Base-by-base conservation (phyloP, 768 basidiomycete genomes). In the Tephrocybe rancida region DNA sequence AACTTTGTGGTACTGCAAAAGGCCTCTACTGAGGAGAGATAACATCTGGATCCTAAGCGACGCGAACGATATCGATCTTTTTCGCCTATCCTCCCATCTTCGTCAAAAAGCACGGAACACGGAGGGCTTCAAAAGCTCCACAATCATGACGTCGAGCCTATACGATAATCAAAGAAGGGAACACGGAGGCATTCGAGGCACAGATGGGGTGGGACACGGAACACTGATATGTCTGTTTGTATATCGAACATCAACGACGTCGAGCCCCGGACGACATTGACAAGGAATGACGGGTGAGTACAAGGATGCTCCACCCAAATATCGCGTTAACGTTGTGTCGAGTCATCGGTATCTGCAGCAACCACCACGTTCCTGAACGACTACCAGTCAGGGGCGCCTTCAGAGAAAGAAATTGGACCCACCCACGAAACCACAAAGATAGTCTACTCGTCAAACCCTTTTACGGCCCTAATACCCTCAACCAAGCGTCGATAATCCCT, bases 401-500 rank as follows among this genome's bases (percentile, higher is more conserved):
- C n/a, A 29, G 29, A 53, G 32, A n/a, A 34, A 19, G 19, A 16
- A 2, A 44, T 32, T 6, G 13, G 30, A 32, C 30, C 30, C 30
- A 13, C 52, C 30, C 7, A 52, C 38, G 30, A 52, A 48, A 56
- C 39, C 45, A 30, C 19, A 47, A 3, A n/a, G 27, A 47, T 19
- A 39, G 18, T 47, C 60, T 64, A 71, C 52, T 70, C 72, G 19
- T 72, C 71, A 64, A 88, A 88, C 5, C 86, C 88, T 18, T 83
- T 85, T 47, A 79, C 70, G 19, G 72, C 75, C 24, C 81, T 72
- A 29, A 94, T 72, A 16, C 78, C 84, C 38, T 90, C 88, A 8
- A 85, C 94, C 47, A 97, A 66, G 39, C 88, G 74, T 58, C 82
- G 81, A 68, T 97, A 98, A 58, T 97, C 95, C 27, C 75, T 71